Percentiles rank a stretch among this genome's conserved stretches.
Evolutionary conservation across 2,329 filamentous ascomycete genomes (phyloP).

Genomic region (Arachnomyces sp.): DNA sequence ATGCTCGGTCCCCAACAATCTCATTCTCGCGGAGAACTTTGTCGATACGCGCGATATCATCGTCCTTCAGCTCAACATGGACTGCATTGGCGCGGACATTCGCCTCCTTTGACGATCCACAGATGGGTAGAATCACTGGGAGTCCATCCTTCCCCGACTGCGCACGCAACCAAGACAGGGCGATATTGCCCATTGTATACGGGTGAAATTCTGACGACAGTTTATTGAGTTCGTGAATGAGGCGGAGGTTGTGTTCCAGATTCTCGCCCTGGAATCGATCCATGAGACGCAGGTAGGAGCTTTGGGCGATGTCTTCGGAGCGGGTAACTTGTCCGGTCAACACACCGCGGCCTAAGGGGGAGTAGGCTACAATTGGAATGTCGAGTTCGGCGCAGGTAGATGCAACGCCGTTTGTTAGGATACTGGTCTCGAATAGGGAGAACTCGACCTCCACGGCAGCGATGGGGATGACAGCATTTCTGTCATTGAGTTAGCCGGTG

Average conservation of each 20-base stretch:
- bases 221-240: slow-evolving; percentile 39
- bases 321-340: slow-evolving; percentile 44
- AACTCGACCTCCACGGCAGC: slow-evolving; percentile 55
- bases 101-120: slow-evolving; percentile 28
- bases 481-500: too few relatives aligned
- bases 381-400: slow-evolving; percentile 47
- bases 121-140: slow-evolving; percentile 35
- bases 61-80: slow-evolving; percentile 23
- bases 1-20: slow-evolving; percentile 25
- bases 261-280: slow-evolving; percentile 47
- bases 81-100: slow-evolving; percentile 27
- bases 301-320: slow-evolving; percentile 39
- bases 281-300: slow-evolving; percentile 36
- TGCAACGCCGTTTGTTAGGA: slow-evolving; percentile 53
- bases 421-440: slow-evolving; percentile 49
- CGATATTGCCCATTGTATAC: slow-evolving; percentile 44
- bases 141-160: slow-evolving; percentile 36
- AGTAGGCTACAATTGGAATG: slow-evolving; percentile 56
- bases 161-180: slow-evolving; percentile 43
- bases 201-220: slow-evolving; percentile 38
- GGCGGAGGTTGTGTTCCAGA: slow-evolving; percentile 43
- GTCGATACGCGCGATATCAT: slow-evolving; percentile 44
- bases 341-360: slow-evolving; percentile 52
- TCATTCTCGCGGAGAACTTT: slow-evolving; percentile 42
- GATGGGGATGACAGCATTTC: slow-evolving; percentile 47